A percentile compares a stretch with the other conserved stretches of the same genome.
Evolutionary conservation across 2,329 filamentous ascomycete genomes (phyloP).

Genomic region (Cercospora sp.): DNA sequence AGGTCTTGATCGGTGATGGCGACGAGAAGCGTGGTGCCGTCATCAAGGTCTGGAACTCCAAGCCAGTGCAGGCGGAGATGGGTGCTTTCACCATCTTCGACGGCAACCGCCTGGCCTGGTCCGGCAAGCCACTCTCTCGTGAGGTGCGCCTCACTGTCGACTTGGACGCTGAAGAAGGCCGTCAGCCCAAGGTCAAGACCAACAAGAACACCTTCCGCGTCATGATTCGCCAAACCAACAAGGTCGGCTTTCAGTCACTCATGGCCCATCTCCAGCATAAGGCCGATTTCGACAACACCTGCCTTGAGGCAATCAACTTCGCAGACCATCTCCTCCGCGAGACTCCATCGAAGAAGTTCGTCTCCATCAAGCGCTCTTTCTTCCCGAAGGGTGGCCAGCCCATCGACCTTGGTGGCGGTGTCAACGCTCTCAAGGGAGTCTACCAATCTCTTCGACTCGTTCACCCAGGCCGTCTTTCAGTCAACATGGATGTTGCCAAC

Average conservation of each 20-base stretch:
- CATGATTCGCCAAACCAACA: slow-evolving; percentile 64
- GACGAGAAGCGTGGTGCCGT: slow-evolving; percentile 66
- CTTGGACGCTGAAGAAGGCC: slow-evolving; percentile 65
- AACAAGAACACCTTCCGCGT: slow-evolving; percentile 59
- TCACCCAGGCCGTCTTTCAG: slow-evolving; percentile 59
- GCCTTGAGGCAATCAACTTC: slow-evolving; percentile 84
- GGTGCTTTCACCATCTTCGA: slow-evolving; percentile 71
- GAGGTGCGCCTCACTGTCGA: slow-evolving; percentile 60
- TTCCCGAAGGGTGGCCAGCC: slow-evolving; percentile 61
- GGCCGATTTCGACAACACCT: slow-evolving; percentile 62
- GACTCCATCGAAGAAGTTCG: slow-evolving; percentile 66
- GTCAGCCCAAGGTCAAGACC: slow-evolving; percentile 37
- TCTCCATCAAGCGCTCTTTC: slow-evolving; percentile 78
- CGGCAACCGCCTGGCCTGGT: slow-evolving; percentile 85
- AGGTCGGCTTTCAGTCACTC: slow-evolving; percentile 67
- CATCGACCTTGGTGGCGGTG: slow-evolving; percentile 60
- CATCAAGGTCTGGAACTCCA: slow-evolving; percentile 74
- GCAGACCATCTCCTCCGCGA: slow-evolving; percentile 87
- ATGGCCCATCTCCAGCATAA: slow-evolving; percentile 64
- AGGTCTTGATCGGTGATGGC: slow-evolving; percentile 66
- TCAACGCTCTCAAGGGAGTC: slow-evolving; percentile 83
- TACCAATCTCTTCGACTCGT: slow-evolving; percentile 83
- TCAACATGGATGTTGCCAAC: slow-evolving; percentile 92
- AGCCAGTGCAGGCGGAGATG: slow-evolving; percentile 58
- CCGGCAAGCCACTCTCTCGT: slow-evolving; percentile 39